Conservation (phyloP, 257 asterid genomes). For the Avicennia marina region DNA sequence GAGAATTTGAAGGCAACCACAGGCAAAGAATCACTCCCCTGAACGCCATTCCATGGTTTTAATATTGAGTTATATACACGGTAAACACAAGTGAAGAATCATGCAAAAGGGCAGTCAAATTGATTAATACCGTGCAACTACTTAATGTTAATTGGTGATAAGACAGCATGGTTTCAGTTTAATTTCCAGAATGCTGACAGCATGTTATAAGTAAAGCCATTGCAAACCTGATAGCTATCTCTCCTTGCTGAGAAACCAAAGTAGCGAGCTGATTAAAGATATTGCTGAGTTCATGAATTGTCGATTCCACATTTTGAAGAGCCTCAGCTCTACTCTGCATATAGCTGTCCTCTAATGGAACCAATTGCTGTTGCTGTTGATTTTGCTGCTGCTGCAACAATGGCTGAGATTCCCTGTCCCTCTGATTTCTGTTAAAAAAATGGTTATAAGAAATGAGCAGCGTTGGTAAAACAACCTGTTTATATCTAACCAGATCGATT, state of each 20-base stretch:
- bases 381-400: conserved; percentile 55
- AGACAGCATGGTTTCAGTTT: not conserved
- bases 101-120: too few species aligned
- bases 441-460: conserved; percentile 1
- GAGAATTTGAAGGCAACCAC: too few species aligned
- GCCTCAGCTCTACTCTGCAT: conserved; percentile 85
- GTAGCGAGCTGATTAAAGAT: conserved; percentile 79
- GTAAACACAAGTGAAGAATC: too few species aligned
- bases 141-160: not conserved
- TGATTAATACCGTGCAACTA: too few species aligned
- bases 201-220: not conserved
- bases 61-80: too few species aligned
- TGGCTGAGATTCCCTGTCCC: conserved; percentile 58
- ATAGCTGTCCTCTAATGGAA: conserved; percentile 66
- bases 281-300: conserved; percentile 65
- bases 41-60: too few species aligned
- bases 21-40: too few species aligned
- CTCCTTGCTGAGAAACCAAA: conserved; percentile 75
- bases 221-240: conserved; percentile 61
- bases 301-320: conserved; percentile 66
- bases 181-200: not conserved
- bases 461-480: not conserved
- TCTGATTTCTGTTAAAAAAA: conserved; percentile 35
- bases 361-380: conserved; percentile 67
- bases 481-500: not conserved